Evolutionary conservation across 169 alveolate genomes (phyloP).

Genomic region (Plasmodium malariae): DNA sequence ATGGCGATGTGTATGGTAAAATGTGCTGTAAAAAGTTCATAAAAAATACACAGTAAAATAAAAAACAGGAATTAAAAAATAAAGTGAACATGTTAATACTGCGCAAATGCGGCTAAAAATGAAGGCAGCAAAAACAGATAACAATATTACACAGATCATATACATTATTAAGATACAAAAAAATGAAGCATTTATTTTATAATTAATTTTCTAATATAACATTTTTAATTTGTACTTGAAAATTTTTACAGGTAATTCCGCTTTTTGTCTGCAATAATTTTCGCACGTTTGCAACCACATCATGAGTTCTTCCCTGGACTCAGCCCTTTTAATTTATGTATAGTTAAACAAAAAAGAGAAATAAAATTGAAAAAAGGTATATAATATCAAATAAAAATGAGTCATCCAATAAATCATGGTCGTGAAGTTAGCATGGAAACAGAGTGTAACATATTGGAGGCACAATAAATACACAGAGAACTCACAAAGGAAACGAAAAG

Average conservation of each 20-base stretch:
- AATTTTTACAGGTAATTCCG: slow-evolving; percentile 72
- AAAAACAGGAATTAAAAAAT: no score
- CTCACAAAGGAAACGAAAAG: neutral
- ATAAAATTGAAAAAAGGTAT: neutral
- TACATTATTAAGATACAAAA: no score
- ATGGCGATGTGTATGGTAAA: no score
- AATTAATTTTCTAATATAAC: neutral
- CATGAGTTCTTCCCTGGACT: slow-evolving; percentile 64
- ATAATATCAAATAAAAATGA: no score
- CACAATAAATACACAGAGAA: neutral
- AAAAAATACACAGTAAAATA: no score
- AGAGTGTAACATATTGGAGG: neutral
- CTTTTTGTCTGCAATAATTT: slow-evolving; percentile 74
- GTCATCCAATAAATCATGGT: no score
- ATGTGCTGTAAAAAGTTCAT: no score
- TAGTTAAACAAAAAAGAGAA: neutral
- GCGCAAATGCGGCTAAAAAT: neutral
- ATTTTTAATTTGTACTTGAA: slow-evolving; percentile 55
- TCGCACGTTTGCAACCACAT: slow-evolving; percentile 78
- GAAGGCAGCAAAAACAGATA: neutral
- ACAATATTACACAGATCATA: neutral
- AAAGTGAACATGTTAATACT: neutral
- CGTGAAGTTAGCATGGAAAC: no score
- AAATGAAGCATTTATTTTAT: neutral
- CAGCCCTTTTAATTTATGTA: slow-evolving; percentile 47